Percentiles rank a stretch among this genome's conserved stretches.
Conservation (phyloP, 305 asterid species). For the Ajuga reptans region DNA sequence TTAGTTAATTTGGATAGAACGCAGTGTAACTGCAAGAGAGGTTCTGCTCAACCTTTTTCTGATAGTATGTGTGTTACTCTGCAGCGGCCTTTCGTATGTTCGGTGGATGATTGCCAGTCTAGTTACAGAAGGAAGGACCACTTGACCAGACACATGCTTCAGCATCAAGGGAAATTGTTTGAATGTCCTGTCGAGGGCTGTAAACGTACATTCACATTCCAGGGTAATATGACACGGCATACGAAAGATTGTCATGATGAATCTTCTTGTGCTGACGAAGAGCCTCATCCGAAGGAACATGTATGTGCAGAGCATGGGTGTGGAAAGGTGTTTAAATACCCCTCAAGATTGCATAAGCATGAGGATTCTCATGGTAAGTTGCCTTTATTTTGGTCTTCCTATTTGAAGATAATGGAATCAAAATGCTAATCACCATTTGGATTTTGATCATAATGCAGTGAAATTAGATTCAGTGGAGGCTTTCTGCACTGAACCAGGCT, state of each 20-base stretch:
- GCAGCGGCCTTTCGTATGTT: slow-evolving; percentile 74
- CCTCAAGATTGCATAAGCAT: slow-evolving; percentile 58
- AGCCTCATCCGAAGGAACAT: slow-evolving; percentile 33
- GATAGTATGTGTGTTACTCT: slow-evolving; percentile 16
- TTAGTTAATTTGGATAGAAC: not conserved
- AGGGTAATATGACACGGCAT: slow-evolving; percentile 68
- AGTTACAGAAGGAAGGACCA: slow-evolving; percentile 87
- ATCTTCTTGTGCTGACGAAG: slow-evolving; percentile 24
- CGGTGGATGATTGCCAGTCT: slow-evolving; percentile 65
- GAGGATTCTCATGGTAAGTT: slow-evolving; percentile 64
- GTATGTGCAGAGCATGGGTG: slow-evolving; percentile 69
- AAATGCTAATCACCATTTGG: not conserved
- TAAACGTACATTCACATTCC: slow-evolving; percentile 35
- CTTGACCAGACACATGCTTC: slow-evolving; percentile 68
- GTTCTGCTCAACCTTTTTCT: slow-evolving; percentile 1
- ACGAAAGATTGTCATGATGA: slow-evolving; percentile 53
- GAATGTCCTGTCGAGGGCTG: slow-evolving; percentile 54
- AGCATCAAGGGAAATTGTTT: slow-evolving; percentile 70
- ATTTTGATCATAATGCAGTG: slow-evolving; percentile 40
- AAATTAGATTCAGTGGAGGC: slow-evolving; percentile 69
- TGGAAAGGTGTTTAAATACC: slow-evolving; percentile 64
- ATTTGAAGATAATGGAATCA: not conserved
- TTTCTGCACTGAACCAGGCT: slow-evolving; percentile 68
- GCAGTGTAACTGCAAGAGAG: not conserved
- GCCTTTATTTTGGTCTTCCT: not conserved